phyloP scores from a whole-genome alignment of 192 early-diverging fungal genomes.

The Coemansia biformis region DNA sequence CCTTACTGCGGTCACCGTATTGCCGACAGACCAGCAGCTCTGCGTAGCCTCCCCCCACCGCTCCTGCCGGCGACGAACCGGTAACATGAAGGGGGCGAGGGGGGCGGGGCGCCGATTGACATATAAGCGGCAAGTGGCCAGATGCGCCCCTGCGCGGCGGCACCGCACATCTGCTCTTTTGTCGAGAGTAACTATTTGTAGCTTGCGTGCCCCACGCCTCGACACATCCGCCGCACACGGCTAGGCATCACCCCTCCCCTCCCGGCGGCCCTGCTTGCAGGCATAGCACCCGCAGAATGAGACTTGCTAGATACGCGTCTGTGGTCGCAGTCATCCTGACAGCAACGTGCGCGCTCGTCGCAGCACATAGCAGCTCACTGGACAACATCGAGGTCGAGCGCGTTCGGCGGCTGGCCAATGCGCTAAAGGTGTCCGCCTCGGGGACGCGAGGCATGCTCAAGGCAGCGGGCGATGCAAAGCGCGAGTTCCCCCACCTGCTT shows the following conservation, averaged over 20 bases:
- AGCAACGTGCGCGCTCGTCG: neutral
- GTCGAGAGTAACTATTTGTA: neutral
- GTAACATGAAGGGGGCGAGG: too few species aligned
- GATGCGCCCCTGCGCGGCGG: too few species aligned
- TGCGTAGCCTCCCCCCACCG: too few species aligned
- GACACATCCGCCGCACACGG: too few species aligned
- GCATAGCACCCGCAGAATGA: too few species aligned
- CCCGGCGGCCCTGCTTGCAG: neutral
- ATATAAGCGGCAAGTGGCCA: too few species aligned
- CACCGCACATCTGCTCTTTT: neutral
- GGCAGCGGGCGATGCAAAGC: conserved; percentile 41
- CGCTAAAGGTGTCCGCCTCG: conserved; percentile 44
- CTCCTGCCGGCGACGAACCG: too few species aligned
- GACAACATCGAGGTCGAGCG: conserved; percentile 43
- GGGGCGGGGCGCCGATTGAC: too few species aligned
- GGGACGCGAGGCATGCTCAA: conserved; percentile 44
- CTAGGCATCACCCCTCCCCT: too few species aligned
- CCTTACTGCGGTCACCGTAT: too few species aligned
- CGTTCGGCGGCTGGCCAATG: conserved; percentile 41
- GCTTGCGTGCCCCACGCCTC: too few species aligned
- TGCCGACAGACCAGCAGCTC: too few species aligned
- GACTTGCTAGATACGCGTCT: neutral
- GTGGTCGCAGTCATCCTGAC: neutral
- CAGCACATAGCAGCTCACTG: conserved; percentile 9
- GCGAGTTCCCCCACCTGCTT: conserved; percentile 45